Conservation (phyloP, 495 filamentous ascomycete species). For the Hypoxylon fuscum region DNA sequence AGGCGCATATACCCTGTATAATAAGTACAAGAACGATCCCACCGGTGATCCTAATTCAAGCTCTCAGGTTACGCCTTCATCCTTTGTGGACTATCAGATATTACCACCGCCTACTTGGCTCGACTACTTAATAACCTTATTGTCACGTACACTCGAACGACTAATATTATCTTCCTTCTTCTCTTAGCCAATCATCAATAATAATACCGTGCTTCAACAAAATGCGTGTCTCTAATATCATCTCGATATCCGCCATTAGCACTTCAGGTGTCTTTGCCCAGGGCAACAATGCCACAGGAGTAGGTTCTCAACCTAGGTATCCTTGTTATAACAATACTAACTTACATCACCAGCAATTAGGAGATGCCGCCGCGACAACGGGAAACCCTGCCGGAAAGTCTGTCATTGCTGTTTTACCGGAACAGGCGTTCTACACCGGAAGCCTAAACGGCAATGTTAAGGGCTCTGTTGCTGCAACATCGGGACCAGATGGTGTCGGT, state of each 20-base stretch:
- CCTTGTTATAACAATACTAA: conserved; percentile 21
- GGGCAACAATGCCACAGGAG: conserved; percentile 41
- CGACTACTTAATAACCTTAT: conserved; percentile 14
- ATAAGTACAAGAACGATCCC: conserved; percentile 17
- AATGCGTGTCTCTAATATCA: conserved; percentile 54
- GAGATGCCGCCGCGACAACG: conserved; percentile 64
- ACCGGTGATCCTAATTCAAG: conserved; percentile 7
- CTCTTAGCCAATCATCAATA: background rate
- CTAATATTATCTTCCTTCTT: background rate
- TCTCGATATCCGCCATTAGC: conserved; percentile 50
- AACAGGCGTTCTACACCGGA: conserved; percentile 56
- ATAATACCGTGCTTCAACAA: conserved; percentile 21
- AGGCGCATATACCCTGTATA: conserved; percentile 3
- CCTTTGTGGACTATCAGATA: conserved; percentile 8
- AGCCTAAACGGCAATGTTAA: conserved; percentile 64
- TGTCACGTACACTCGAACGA: conserved; percentile 9
- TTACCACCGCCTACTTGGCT: background rate
- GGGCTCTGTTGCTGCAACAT: conserved; percentile 67
- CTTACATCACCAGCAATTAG: conserved; percentile 48
- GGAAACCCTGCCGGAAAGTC: conserved; percentile 69
- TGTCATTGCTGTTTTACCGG: conserved; percentile 69
- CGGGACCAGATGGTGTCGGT: conserved; percentile 66
- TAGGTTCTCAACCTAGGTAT: conserved; percentile 36
- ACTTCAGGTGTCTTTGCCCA: conserved; percentile 54
- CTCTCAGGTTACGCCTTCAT: conserved; percentile 5